Evolutionary conservation across 305 asterid genomes (phyloP), one percentile per base, ranked within the genome.

Genomic region (Rubia occidens): DNA sequence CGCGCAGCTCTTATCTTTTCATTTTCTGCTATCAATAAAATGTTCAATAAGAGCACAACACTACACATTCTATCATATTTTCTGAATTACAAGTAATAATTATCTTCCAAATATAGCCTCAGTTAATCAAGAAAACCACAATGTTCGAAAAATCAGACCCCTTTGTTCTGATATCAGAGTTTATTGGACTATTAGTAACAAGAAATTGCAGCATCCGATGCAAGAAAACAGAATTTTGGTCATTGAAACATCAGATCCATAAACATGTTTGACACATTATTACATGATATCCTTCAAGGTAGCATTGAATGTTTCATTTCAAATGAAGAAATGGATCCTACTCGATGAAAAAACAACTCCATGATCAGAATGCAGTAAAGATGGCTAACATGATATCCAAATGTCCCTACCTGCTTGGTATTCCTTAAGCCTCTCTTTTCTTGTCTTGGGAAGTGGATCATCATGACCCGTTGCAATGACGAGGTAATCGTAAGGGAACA

Each of bases 391-490:
- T 32, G 37, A 8, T 8, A 44, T 11, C 14, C 14, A 44, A 11
- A 61, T 20, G 35, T 20, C 11, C n/a, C 29, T 84, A 89, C 95
- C 96, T 85, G 79, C 58, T 69, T 55, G 76, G 73, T 80, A 91
- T 67, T 89, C 83, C 43, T 72, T 53, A n/a, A 88, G 84, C 49
- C 95, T 80, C 11, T 79, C 85, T 13, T 78, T 62, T 72, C 90
- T 78, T 9, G 76, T 69, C 71, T 58, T 75, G 18, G 96, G 95
- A 70, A 81, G 69, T 47, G 78, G 49, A 77, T 85, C 88, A 7
- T 77, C 18, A 78, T 91, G 97, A 39, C 96, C 96, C 5, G 95
- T 87, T 78, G 97, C 95, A 43, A 91, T 81, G 72, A 91, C 94
- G 1, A 91, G 91, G 75, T 87, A 91, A 76, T 91, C 97, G 18